A percentile compares a stretch with the other conserved stretches of the same genome.
Conservation (phyloP, 306 rosid species). For the Herpetospermum pedunculosum region DNA sequence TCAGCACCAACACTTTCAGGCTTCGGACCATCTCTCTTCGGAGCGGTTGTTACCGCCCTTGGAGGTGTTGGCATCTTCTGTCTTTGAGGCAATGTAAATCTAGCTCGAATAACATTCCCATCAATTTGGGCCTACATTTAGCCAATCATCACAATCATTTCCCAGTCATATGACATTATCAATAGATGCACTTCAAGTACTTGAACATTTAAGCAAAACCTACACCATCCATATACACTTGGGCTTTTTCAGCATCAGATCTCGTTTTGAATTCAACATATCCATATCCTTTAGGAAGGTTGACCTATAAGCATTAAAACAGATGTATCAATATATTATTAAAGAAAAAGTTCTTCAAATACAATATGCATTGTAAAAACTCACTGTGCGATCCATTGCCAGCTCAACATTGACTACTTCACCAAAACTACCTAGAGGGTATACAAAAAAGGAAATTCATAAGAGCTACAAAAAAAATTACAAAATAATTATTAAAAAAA, state of each 20-base stretch:
- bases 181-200: slow-evolving; percentile 2
- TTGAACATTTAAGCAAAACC: slow-evolving; percentile 21
- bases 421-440: slow-evolving; percentile 63
- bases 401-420: slow-evolving; percentile 87
- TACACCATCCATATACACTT: slow-evolving; percentile 84
- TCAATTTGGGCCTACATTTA: slow-evolving; percentile 87
- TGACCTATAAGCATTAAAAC: slow-evolving; percentile 38
- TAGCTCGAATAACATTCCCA: slow-evolving; percentile 81
- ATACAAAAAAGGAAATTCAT: neutral
- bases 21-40: slow-evolving; percentile 71
- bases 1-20: slow-evolving; percentile 57
- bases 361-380: slow-evolving; percentile 21
- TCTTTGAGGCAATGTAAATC: slow-evolving; percentile 78
- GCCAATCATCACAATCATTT: slow-evolving; percentile 11
- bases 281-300: slow-evolving; percentile 92
- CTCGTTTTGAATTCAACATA: slow-evolving; percentile 90
- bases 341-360: neutral
- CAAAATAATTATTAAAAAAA: neutral
- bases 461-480: neutral
- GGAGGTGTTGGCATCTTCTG: slow-evolving; percentile 73
- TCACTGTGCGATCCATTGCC: slow-evolving; percentile 84
- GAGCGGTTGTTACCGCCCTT: slow-evolving; percentile 42
- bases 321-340: neutral
- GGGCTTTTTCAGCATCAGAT: slow-evolving; percentile 87
- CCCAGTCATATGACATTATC: neutral